Percentiles rank a stretch among this genome's conserved stretches.
phyloP scores from a whole-genome alignment of 345 rosid species.

The Citrus sp. region DNA sequence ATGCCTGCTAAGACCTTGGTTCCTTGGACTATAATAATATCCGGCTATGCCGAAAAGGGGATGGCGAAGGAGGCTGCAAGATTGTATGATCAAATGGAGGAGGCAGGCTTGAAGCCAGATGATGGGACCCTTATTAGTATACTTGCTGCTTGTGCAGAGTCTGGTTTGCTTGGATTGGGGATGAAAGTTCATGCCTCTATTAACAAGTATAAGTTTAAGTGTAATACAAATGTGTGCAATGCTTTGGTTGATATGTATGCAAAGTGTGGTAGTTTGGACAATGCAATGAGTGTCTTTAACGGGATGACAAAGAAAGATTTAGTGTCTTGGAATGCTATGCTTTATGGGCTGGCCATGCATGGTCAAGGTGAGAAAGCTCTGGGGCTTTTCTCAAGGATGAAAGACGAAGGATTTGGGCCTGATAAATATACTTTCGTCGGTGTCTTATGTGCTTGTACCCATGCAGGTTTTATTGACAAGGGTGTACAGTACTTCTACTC shows the following conservation, averaged over 20 bases:
- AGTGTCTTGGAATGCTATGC: conserved; percentile 86
- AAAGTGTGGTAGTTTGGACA: conserved; percentile 64
- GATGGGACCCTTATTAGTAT: conserved; percentile 64
- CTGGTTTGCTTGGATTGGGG: conserved; percentile 77
- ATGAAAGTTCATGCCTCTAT: conserved; percentile 54
- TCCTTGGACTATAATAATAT: conserved; percentile 82
- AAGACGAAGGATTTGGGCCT: conserved; percentile 58
- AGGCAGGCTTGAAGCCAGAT: conserved; percentile 50
- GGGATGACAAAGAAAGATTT: conserved; percentile 55
- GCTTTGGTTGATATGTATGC: conserved; percentile 85
- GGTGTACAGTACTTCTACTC: conserved; percentile 57
- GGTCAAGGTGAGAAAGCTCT: conserved; percentile 74
- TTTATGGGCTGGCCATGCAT: conserved; percentile 79
- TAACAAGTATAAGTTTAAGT: conserved; percentile 34
- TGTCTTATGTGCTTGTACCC: conserved; percentile 81
- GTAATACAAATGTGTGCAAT: conserved; percentile 52
- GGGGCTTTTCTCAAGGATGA: conserved; percentile 62
- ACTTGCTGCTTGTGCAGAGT: conserved; percentile 78
- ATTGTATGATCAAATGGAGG: conserved; percentile 59
- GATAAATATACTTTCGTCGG: conserved; percentile 68
- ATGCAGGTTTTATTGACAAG: conserved; percentile 68
- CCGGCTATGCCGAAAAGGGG: conserved; percentile 80
- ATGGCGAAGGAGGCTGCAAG: conserved; percentile 50
- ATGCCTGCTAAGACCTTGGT: conserved; percentile 78
- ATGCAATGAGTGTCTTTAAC: conserved; percentile 57